Evolutionary conservation across 441 rosid genomes (phyloP).

Genomic region (Gossypium armourianum): DNA sequence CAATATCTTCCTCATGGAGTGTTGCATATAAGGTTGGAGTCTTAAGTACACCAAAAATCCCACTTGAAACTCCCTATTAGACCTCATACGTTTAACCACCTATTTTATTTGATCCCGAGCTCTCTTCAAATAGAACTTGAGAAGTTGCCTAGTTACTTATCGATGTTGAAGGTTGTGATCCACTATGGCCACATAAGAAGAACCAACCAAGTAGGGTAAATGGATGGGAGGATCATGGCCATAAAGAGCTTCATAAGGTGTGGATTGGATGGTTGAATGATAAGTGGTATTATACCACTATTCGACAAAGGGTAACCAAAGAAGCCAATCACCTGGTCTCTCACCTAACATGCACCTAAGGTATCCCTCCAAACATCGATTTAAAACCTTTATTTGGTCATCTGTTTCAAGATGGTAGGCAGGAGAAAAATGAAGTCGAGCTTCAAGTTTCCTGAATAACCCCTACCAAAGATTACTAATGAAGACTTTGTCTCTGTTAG

Average conservation of each 20-base stretch:
- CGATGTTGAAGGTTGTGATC: not conserved
- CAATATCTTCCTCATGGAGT: too few species aligned
- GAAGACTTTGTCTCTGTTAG: not conserved
- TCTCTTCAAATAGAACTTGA: too few species aligned
- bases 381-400: not conserved
- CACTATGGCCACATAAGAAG: not conserved
- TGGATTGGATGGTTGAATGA: not conserved
- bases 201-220: not conserved
- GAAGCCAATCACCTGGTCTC: not conserved
- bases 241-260: not conserved
- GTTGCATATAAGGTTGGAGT: too few species aligned
- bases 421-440: not conserved
- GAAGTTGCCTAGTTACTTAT: too few species aligned
- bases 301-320: not conserved
- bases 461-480: not conserved
- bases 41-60: too few species aligned
- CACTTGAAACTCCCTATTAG: too few species aligned
- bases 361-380: not conserved
- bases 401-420: not conserved
- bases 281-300: not conserved
- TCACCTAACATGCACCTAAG: not conserved
- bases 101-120: too few species aligned
- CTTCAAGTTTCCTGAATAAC: not conserved
- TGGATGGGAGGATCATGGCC: not conserved
- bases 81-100: too few species aligned